Base-by-base conservation (phyloP, 1,284 basidiomycete genomes). In the Cutaneotrichosporon sp. region DNA sequence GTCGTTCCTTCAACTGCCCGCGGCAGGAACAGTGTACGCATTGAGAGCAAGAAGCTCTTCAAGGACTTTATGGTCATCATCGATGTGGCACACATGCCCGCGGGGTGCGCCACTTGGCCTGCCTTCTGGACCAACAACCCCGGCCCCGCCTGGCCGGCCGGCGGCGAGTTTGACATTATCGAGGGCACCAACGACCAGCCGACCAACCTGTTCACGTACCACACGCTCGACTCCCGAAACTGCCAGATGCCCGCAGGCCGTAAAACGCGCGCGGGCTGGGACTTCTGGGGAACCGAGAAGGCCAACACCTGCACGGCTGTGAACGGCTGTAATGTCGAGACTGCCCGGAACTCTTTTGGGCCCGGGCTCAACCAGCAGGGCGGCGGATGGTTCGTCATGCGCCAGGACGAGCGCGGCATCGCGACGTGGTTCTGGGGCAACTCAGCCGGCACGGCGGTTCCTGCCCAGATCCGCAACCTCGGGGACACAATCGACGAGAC, bases 31-130 rank as follows among this genome's bases (percentile, higher is more conserved):
- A 85, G 84, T 60, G 79, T 91, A 29, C 83, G 89, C 49, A 85
- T 92, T 51, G 82, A 82, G 46, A 83, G 84, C 0, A 74, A 82
- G 32, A 73, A 77, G 55, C 70, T 76, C 2, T 87, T 82, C 66
- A 84, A 67, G 38, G 79, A 63, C 35, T 87, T 82, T 10, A 77
- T 90, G 38, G 77, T 90, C 57, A 79, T 91, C 52, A 80, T 91
- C 78, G 88, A 92, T 69, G 81, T 87, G 11, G 78, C 84, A 16
- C 90, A 93, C 72, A 90, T 92, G 85, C 90, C 90, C 2, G 85
- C 84, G 2, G 90, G 90, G 7, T 93, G 90, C 71, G 90, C 84
- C 35, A 85, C 84, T 9, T 92, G 90, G 71, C 72, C 72, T 14
- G 74, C 74, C 3, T 77, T 70, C 67, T 76, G 76, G 75, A 65